Evolutionary conservation across 106 monocot genomes (phyloP), one percentile per base, ranked within the genome.

Genomic region (Dendrobium nobile): DNA sequence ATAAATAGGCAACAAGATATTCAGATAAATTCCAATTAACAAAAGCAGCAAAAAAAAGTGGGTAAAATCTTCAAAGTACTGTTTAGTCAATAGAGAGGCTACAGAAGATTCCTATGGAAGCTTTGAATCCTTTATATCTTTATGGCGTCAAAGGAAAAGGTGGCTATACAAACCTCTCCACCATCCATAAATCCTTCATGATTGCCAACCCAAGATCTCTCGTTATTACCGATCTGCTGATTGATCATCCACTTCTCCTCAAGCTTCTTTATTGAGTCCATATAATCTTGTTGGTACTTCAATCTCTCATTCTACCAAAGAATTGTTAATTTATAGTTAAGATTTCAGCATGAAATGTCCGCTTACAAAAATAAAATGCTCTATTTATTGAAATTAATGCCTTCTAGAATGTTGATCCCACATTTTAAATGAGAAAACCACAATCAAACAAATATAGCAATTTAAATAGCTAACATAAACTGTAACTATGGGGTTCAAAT

Each of bases 231-330:
- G 24, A 67, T 82, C 84, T 89, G 85, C 44, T 84, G 88, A 79
- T 79, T 87, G 44, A 77, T 79, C 79, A 61, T 82, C 86, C 87
- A 88, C 82, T 93, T 91, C 80, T 93, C 88, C 85, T 93, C 93
- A 33, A 93, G 82, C 78, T 87, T 90, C 79, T 87, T 90, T 78
- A 93, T 85, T 45, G 93, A 90, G 37, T 90, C 93, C 83, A 90
- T 85, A 80, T 93, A 89, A 67, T 90, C 93, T 55, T 84, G 84
- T 58, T 90, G 90, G 80, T 85, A 90, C 78, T 89, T 91, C 22
- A 80, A 41, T 82, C 77, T 91, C 85, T 86, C 94, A 86, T 83
- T 91, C 91, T 91, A 67, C 70, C 33, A 70, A 11, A 37, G 33
- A 70, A 28, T 24, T 61, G 33, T 17, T 16, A 70, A 70, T 70